Evolutionary conservation across 805 yeast species (phyloP), one percentile per base, ranked within the genome.

Genomic region (Suhomyces pyralidae): DNA sequence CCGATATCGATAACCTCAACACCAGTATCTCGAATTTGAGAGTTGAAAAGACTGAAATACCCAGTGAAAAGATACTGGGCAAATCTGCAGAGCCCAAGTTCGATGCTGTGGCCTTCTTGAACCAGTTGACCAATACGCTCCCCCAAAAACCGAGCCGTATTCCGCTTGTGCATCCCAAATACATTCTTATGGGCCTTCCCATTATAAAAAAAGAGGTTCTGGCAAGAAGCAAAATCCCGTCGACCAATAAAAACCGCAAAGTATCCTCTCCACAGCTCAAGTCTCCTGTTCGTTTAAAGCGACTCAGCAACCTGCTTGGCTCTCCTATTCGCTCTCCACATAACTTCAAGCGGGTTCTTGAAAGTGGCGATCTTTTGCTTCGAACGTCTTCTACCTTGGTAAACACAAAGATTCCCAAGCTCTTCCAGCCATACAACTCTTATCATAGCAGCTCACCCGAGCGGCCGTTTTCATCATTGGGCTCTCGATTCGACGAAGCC

Each of bases 381-480:
- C 26, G 12, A 5, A 24, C 15, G 5, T 34, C 43, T 7, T 20
- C 48, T 9, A n/a, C 48, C 14, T n/a, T 46, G 30, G 9, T 19
- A 17, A 36, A 22, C 25, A 24, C 38, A 15, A 46, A 46, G 30
- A 25, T 46, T 15, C 49, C 49, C 20, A 46, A 36, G 25, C 32
- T 46, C 10, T 30, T 17, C 43, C 45, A 24, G 30, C 30, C 45
- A 42, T 42, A 42, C 28, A 42, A 42, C 19, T 42, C 48, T 8
- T 46, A 30, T 12, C 28, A 25, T 45, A 51, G 48, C 10, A 58
- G 70, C 6, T 69, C 75, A 1, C 74, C 76, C 2, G 74, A 70
- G 28, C 54, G 74, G 45, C 76, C 77, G 0, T 48, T 60, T 2
- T 66, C 74, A 2, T 62, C 76, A 0, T 59, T 71, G 45, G 76